Evolutionary conservation across 306 rosid genomes (phyloP).

Genomic region (Quercus mongolica): DNA sequence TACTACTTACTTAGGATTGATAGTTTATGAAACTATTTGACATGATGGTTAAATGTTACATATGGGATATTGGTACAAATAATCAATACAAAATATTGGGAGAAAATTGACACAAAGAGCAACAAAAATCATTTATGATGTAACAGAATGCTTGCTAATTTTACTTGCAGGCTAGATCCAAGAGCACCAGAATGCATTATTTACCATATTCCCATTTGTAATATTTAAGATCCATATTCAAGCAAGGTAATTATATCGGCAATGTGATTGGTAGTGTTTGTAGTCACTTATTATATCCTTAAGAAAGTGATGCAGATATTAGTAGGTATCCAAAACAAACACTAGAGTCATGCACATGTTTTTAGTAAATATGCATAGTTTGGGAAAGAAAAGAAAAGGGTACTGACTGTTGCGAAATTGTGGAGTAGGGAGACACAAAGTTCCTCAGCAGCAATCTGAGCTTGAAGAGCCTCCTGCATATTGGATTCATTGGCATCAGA

Average conservation of each 20-base stretch:
- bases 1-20: background rate
- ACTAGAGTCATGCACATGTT: no score
- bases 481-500: conserved; percentile 50
- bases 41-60: background rate
- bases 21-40: background rate
- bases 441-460: conserved; percentile 62
- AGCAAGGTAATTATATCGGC: no score
- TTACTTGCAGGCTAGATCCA: background rate
- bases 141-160: background rate
- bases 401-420: conserved; percentile 48
- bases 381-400: background rate
- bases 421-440: conserved; percentile 51
- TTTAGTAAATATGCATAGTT: no score
- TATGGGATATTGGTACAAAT: background rate
- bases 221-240: no score
- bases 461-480: conserved; percentile 53
- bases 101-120: background rate
- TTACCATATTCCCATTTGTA: no score
- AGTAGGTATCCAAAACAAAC: no score
- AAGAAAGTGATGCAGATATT: no score
- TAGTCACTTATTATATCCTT: no score
- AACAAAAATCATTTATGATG: background rate
- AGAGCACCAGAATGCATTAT: background rate
- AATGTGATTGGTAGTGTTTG: no score
- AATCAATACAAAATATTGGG: background rate